Base-by-base conservation (phyloP, 1,139 yeast genomes). In the Saccharomycopsis hybrid region DNA sequence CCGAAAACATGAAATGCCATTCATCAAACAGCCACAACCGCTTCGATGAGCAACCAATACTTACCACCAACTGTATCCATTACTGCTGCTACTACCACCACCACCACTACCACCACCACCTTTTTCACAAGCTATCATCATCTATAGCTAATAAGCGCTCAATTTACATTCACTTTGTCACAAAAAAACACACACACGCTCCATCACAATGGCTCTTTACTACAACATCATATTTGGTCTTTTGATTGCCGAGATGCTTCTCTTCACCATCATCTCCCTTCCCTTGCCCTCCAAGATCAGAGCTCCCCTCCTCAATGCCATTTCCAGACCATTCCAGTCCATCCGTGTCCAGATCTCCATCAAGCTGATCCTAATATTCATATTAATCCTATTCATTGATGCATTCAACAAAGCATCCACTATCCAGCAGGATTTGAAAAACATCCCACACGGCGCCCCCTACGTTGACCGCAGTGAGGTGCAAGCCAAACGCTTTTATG, bases 401-500 rank as follows among this genome's bases (percentile, higher is more conserved):
- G 82, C 96, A 1, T 85, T 89, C 56, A 89, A 88, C 68, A 77
- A 96, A 55, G 94, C 88, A 36, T 76, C 76, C 64, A 71, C 83
- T 27, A 89, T 88, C 39, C 79, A 82, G 54, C 68, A 72, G 28
- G 96, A 89, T 61, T 67, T 82, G 62, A 68, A 55, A 31, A 62
- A 58, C 46, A 49, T 61, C 27, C 63, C 51, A 41, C n/a, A 49
- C 55, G 43, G 56, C 51, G 41, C 46, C 3, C 54, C 53, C 4
- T 45, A 54, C 7, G 50, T 60, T 56, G 90, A 85, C 59, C 74
- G 95, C 52, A 70, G 88, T 5, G 96, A 88, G 60, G 73, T 84
- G 55, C 94, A 85, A 65, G 90, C 97, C 27, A 80, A 97, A 67
- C 77, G 90, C 63, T 94, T 94, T 68, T 89, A 90, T 63, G 88